Conservation (phyloP, 352 stramenopile genomes). For the Thalassiosira delicatula region DNA sequence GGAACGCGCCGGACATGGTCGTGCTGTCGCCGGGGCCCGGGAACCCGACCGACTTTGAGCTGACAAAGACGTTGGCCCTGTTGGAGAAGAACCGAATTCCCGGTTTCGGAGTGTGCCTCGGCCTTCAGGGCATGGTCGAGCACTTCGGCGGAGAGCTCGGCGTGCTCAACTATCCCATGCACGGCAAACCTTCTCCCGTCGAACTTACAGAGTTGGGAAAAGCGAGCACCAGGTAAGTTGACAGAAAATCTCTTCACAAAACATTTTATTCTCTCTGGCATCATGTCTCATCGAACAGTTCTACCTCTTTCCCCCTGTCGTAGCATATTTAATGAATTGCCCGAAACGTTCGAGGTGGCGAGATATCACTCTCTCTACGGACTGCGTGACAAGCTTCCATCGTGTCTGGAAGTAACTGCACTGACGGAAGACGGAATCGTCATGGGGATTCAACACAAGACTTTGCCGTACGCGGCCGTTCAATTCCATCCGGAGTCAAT, state of each 20-base stretch:
- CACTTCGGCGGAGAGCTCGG: conserved; percentile 87
- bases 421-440: conserved; percentile 86
- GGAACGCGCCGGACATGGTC: conserved; percentile 83
- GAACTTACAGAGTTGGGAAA: conserved; percentile 70
- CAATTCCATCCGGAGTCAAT: conserved; percentile 91
- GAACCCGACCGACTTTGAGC: conserved; percentile 87
- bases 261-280: conserved; percentile 24
- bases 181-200: conserved; percentile 86
- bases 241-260: conserved; percentile 2
- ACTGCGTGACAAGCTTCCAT: conserved; percentile 79
- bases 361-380: conserved; percentile 89
- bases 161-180: conserved; percentile 88
- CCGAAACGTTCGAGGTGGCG: conserved; percentile 86
- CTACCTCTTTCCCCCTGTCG: no score
- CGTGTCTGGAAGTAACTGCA: conserved; percentile 83
- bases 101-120: conserved; percentile 88
- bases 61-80: conserved; percentile 84
- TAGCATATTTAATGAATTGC: conserved; percentile 86
- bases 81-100: conserved; percentile 84
- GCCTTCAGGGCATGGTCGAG: conserved; percentile 90
- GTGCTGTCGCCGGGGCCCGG: conserved; percentile 88
- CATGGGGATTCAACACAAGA: conserved; percentile 89
- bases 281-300: background rate
- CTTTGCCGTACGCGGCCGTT: conserved; percentile 87
- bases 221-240: conserved; percentile 58